phyloP scores from a whole-genome alignment of 2,329 filamentous ascomycete genomes.

The Aspergillus sp. region DNA sequence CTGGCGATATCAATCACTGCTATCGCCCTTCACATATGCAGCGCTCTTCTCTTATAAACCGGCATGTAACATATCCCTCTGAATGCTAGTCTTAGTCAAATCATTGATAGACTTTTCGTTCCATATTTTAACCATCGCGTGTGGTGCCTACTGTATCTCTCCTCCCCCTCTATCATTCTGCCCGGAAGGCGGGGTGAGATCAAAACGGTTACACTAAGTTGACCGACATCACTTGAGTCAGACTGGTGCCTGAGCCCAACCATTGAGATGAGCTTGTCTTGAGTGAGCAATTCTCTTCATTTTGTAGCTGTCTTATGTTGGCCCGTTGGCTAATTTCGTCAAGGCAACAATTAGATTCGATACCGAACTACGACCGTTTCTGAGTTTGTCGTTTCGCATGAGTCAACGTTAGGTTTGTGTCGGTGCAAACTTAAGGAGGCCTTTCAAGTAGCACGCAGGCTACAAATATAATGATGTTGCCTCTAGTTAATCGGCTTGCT shows the following conservation, averaged over 20 bases:
- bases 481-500: not conserved
- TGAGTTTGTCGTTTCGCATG: too few species aligned
- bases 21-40: not conserved
- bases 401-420: too few species aligned
- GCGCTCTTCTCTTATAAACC: not conserved
- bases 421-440: too few species aligned
- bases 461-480: slow-evolving; percentile 1
- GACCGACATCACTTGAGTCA: not conserved
- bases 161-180: not conserved
- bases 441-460: not conserved
- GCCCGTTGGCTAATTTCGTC: not conserved
- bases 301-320: not conserved
- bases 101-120: too few species aligned
- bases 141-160: too few species aligned
- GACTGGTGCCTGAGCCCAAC: not conserved
- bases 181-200: not conserved
- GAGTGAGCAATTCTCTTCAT: not conserved
- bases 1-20: not conserved
- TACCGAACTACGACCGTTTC: too few species aligned
- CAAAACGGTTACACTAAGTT: not conserved
- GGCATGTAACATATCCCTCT: not conserved
- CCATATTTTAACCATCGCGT: not conserved
- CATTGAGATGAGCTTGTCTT: not conserved
- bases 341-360: not conserved
- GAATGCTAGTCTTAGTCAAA: too few species aligned